Percentiles rank a stretch among this genome's conserved stretches.
Conservation (phyloP, 352 stramenopile species). For the Phytophthora cryptogea region DNA sequence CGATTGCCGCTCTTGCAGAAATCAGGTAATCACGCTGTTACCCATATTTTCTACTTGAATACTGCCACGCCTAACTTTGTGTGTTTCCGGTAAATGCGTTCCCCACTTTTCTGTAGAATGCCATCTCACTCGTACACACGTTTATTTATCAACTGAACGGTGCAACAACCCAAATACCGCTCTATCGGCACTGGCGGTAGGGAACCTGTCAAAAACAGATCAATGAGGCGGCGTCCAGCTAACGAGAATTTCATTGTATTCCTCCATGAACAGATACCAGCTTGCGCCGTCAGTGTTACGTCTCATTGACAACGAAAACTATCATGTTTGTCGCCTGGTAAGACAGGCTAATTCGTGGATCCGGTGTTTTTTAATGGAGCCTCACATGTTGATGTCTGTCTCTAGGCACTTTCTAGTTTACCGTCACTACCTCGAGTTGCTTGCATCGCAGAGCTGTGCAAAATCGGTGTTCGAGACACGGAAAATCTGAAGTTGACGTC, state of each 20-base stretch:
- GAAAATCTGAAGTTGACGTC: constrained; percentile 10
- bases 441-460: constrained; percentile 25
- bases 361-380: not conserved
- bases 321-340: constrained; percentile 25
- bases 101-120: constrained; percentile 14
- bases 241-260: constrained; percentile 5
- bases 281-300: constrained; percentile 28
- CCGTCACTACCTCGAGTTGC: constrained; percentile 26
- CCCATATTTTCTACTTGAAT: not conserved
- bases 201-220: not conserved
- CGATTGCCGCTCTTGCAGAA: constrained; percentile 3
- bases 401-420: constrained; percentile 38
- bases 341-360: not conserved
- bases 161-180: constrained; percentile 8
- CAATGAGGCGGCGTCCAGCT: constrained; percentile 1
- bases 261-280: constrained; percentile 24
- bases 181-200: constrained; percentile 40
- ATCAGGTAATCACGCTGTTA: constrained; percentile 21
- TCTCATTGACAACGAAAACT: constrained; percentile 24
- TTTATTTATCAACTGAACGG: constrained; percentile 37
- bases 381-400: not conserved
- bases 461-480: constrained; percentile 1
- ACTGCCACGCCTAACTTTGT: constrained; percentile 12
- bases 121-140: constrained; percentile 32
- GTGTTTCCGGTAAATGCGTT: not conserved